Base-by-base conservation (phyloP, 768 basidiomycete genomes). In the Kwoniella sp. region DNA sequence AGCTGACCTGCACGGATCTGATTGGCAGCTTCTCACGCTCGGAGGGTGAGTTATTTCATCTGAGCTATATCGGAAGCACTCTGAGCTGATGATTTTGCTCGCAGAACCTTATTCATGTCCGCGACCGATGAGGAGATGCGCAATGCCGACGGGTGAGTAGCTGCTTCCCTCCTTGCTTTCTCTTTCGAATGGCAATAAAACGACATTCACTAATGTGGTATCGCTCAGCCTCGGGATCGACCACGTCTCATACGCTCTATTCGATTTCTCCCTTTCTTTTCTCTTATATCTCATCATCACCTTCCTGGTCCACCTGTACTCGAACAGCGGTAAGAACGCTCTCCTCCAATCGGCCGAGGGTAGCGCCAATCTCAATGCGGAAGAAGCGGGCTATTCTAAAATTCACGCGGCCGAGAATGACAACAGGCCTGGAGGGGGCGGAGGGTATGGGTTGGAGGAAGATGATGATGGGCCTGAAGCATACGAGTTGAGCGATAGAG, bases 101-200 rank as follows among this genome's bases (percentile, higher is more conserved):
- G 1, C 60, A 89, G 90, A 6, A 79, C 92, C 1, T 80, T 92
- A 19, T 96, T 97, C 83, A 91, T 95, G 86, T 90, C 89, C 15
- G 94, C 88, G 0, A 96, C 94, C 0, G 92, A 97, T 76, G 93
- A 97, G 81, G 91, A 95, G 77, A 81, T 95, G 27, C 72, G 84
- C 25, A 89, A 84, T 64, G 85, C 88, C 3, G 83, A 90, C 67
- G 85, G 85, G 13, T 82, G 37, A 60, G 71, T 69, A n/a, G n/a
- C n/a, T n/a, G n/a, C n/a, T n/a, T n/a, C n/a, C n/a, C n/a, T n/a
- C n/a, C n/a, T n/a, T n/a, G n/a, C n/a, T n/a, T n/a, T n/a, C n/a
- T n/a, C n/a, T n/a, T n/a, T n/a, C n/a, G n/a, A n/a, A n/a, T n/a
- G n/a, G n/a, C n/a, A n/a, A n/a, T n/a, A n/a, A n/a, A n/a, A n/a